Base-by-base conservation (phyloP, 768 basidiomycete species). In the Agrocybe pediades region DNA sequence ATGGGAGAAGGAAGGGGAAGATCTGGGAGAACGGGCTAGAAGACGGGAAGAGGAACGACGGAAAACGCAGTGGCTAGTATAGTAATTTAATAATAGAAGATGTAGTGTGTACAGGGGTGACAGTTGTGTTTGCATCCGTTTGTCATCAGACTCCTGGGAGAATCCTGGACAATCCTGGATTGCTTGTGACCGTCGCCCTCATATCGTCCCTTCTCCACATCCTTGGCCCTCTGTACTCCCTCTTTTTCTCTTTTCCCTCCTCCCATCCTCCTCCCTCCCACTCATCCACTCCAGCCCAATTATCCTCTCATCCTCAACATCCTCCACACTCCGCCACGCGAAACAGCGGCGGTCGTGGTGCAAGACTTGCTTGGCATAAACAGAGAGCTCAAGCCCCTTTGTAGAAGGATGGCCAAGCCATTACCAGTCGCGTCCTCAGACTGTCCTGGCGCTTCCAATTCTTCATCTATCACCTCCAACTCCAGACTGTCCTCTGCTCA, bases 21-120 rank as follows among this genome's bases (percentile, higher is more conserved):
- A 64, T 56, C 66, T 65, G 67, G 49, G 53, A 45, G 65, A 64
- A 39, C 65, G 74, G 58, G 86, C 75, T 20, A 69, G 68, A 27
- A 62, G 65, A 51, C 76, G 83, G 41, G 74, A 81, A 57, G 85
- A 86, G 62, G 86, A 87, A 51, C 76, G 86, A 61, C 71, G 73
- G 65, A 75, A 80, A 46, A 57, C 59, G 51, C 36, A 33, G 51
- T 63, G 61, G 49, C 49, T 51, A 56, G 44, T 33, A 40, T 20
- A 20, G 15, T 53, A 11, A 45, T 49, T 8, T 51, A 51, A n/a
- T 36, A 51, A 45, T 51, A 27, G 1, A 41, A 19, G 6, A 26
- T 54, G 49, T 47, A 54, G 53, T 24, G 25, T 46, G 27, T 47
- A 58, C 53, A 51, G 39, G 46, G 36, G 44, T 46, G 51, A 54